These are phyloP conservation scores for Colletotrichum gigasporum DNA, from an alignment of 2,329 filamentous ascomycete genomes.

Conservation along the genomic window DNA sequence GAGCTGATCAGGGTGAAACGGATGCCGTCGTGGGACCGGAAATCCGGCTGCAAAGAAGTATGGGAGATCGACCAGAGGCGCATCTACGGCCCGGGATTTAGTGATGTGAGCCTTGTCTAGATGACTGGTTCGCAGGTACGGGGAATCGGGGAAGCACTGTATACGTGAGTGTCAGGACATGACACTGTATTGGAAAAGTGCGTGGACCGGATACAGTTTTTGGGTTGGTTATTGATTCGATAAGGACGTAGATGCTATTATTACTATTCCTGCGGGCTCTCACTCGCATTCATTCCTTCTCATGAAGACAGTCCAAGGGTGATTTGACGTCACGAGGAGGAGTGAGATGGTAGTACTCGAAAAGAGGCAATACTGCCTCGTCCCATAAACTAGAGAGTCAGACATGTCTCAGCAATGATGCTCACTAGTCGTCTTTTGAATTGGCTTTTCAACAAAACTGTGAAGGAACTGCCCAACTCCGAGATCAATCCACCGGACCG, in stretches of 20 bases:
- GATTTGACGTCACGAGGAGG: too few relatives aligned
- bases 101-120: slow-evolving; percentile 32
- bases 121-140: slow-evolving; percentile 15
- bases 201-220: slow-evolving; percentile 16
- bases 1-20: slow-evolving; percentile 21
- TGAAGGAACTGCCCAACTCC: neutral
- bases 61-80: slow-evolving; percentile 29
- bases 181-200: slow-evolving; percentile 7
- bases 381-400: too few relatives aligned
- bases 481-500: neutral
- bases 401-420: too few relatives aligned
- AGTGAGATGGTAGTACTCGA: too few relatives aligned
- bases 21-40: slow-evolving; percentile 28
- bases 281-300: slow-evolving; percentile 17
- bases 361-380: too few relatives aligned
- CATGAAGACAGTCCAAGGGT: too few relatives aligned
- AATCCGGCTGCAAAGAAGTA: slow-evolving; percentile 6
- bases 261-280: slow-evolving; percentile 19
- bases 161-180: neutral
- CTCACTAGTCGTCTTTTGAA: too few relatives aligned
- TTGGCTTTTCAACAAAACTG: too few relatives aligned
- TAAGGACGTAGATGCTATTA: slow-evolving; percentile 28
- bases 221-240: slow-evolving; percentile 18
- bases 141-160: neutral
- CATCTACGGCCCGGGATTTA: slow-evolving; percentile 30